Percentiles rank a stretch among this genome's conserved stretches.
These are phyloP conservation scores for Haplosporangium gracile DNA, from an alignment of 192 early-diverging fungal genomes.

Conservation along the genomic window DNA sequence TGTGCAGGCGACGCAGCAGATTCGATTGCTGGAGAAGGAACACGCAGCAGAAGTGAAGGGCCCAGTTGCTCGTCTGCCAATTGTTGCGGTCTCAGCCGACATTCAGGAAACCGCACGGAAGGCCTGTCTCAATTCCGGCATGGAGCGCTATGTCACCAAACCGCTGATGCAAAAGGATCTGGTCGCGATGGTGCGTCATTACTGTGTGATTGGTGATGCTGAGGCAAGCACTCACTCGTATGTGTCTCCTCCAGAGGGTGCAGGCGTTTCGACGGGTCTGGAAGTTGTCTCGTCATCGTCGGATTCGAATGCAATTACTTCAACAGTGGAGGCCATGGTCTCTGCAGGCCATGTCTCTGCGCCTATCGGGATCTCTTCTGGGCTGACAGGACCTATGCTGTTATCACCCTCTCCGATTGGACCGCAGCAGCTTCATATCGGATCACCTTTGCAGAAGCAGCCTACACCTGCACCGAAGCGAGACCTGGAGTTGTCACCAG, in stretches of 20 bases:
- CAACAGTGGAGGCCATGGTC: slow-evolving; percentile 48
- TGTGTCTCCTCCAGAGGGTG: slow-evolving; percentile 35
- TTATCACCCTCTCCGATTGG: slow-evolving; percentile 4
- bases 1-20: slow-evolving; percentile 65
- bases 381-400: background rate
- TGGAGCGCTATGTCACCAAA: slow-evolving; percentile 67
- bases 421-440: background rate
- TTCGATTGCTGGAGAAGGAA: slow-evolving; percentile 54
- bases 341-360: slow-evolving; percentile 49
- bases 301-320: slow-evolving; percentile 14
- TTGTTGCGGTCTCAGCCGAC: slow-evolving; percentile 64
- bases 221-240: slow-evolving; percentile 39
- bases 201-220: slow-evolving; percentile 51
- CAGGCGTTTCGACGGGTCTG: background rate
- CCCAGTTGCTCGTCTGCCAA: slow-evolving; percentile 44
- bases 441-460: background rate
- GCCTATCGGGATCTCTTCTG: slow-evolving; percentile 23
- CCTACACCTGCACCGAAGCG: slow-evolving; percentile 21
- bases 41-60: slow-evolving; percentile 48
- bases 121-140: slow-evolving; percentile 61
- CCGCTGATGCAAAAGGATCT: slow-evolving; percentile 64
- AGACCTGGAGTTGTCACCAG: slow-evolving; percentile 43
- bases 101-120: slow-evolving; percentile 60
- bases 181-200: slow-evolving; percentile 56
- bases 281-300: background rate